These are phyloP conservation scores for Lactarius quietus DNA, from an alignment of 768 basidiomycete species.

Conservation along the genomic window DNA sequence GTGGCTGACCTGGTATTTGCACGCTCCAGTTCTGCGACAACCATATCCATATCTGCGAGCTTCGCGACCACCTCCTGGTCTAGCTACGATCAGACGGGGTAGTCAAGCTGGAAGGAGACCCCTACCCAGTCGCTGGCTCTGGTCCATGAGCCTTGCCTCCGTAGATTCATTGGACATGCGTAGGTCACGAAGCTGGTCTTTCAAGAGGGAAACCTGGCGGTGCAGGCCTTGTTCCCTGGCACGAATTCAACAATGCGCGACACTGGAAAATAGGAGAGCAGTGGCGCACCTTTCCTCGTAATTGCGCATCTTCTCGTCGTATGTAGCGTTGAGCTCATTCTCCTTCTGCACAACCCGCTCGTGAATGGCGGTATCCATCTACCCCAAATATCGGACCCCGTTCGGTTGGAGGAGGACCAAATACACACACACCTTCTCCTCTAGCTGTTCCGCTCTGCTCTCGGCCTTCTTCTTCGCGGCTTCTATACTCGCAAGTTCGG, in stretches of 20 bases:
- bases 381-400: not conserved
- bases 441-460: slow-evolving; percentile 67
- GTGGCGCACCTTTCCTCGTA: slow-evolving; percentile 84
- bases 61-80: slow-evolving; percentile 91
- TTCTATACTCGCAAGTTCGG: slow-evolving; percentile 62
- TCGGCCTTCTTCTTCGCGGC: slow-evolving; percentile 75
- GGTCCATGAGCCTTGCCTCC: slow-evolving; percentile 89
- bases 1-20: slow-evolving; percentile 93
- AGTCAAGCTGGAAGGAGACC: slow-evolving; percentile 3
- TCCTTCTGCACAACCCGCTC: slow-evolving; percentile 91
- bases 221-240: slow-evolving; percentile 87
- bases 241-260: slow-evolving; percentile 3
- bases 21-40: slow-evolving; percentile 88
- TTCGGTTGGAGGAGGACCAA: not conserved
- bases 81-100: slow-evolving; percentile 30
- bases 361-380: slow-evolving; percentile 94
- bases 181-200: slow-evolving; percentile 85
- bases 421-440: slow-evolving; percentile 61
- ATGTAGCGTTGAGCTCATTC: slow-evolving; percentile 94
- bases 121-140: slow-evolving; percentile 86
- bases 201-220: slow-evolving; percentile 84
- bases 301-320: slow-evolving; percentile 93
- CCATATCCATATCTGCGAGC: slow-evolving; percentile 91
- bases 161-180: slow-evolving; percentile 89
- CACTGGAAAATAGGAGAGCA: not conserved